Conservation (phyloP, 1,284 basidiomycete genomes). For the Pulveroboletus sp. region DNA sequence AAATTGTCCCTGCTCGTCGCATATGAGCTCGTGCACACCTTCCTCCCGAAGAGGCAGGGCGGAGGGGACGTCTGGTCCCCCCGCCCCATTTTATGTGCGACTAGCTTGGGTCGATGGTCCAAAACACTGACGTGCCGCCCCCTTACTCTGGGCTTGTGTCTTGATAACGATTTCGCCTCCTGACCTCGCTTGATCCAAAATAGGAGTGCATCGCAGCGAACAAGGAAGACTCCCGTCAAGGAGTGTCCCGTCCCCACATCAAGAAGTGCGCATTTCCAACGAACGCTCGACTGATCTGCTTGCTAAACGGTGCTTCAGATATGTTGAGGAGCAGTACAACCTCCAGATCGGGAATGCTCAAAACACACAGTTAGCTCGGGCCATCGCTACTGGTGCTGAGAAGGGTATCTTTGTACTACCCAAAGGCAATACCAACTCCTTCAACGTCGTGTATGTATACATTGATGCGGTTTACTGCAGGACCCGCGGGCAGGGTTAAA, state of each 20-base stretch:
- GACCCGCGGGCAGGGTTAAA: slow-evolving; percentile 82
- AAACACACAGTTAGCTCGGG: slow-evolving; percentile 78
- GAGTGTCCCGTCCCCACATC: slow-evolving; percentile 89
- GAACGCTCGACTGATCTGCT: slow-evolving; percentile 10
- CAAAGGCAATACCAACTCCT: slow-evolving; percentile 64
- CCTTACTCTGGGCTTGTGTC: slow-evolving; percentile 4
- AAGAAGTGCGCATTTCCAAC: slow-evolving; percentile 67
- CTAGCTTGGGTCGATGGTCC: slow-evolving; percentile 14
- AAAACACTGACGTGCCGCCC: background rate
- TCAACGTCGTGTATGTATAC: slow-evolving; percentile 1
- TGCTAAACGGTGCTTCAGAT: slow-evolving; percentile 47
- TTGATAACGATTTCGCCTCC: slow-evolving; percentile 18
- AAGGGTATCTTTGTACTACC: slow-evolving; percentile 82
- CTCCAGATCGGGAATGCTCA: slow-evolving; percentile 79
- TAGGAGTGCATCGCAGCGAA: slow-evolving; percentile 81
- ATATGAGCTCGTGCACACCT: slow-evolving; percentile 10
- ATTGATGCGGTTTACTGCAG: slow-evolving; percentile 39
- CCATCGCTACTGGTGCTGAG: slow-evolving; percentile 78
- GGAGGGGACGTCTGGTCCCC: slow-evolving; percentile 33
- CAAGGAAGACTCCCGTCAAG: slow-evolving; percentile 77
- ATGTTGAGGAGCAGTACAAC: slow-evolving; percentile 77
- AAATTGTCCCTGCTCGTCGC: slow-evolving; percentile 4
- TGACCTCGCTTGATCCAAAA: slow-evolving; percentile 23
- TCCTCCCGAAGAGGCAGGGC: slow-evolving; percentile 47
- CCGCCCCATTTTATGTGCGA: slow-evolving; percentile 9